Evolutionary conservation across 768 basidiomycete genomes (phyloP).

Genomic region (Wakefieldia striispora): DNA sequence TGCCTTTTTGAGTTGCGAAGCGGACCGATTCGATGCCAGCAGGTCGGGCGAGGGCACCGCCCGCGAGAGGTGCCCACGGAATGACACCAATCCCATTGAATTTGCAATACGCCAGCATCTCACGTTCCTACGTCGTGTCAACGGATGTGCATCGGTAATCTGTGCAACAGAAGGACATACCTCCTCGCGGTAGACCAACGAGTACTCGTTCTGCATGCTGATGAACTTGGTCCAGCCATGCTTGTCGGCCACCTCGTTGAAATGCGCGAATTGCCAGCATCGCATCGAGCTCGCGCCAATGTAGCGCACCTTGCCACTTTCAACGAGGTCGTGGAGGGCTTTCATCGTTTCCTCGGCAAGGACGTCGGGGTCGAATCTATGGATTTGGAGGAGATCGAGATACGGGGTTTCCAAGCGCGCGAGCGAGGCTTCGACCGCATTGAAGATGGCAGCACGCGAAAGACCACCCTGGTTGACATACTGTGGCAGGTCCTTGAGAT

Average conservation of each 20-base stretch:
- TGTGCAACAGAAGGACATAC: conserved; percentile 38
- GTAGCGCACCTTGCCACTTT: conserved; percentile 51
- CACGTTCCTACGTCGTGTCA: conserved; percentile 36
- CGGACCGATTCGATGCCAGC: too few species aligned
- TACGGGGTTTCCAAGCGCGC: conserved; percentile 36
- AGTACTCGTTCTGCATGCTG: conserved; percentile 55
- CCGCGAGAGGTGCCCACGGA: too few species aligned
- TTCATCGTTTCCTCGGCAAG: conserved; percentile 48
- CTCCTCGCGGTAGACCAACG: too few species aligned
- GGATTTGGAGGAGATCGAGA: conserved; percentile 45
- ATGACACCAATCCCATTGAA: conserved; percentile 52
- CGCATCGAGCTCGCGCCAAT: conserved; percentile 49
- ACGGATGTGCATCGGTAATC: too few species aligned
- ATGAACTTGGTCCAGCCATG: conserved; percentile 50
- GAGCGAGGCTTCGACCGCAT: conserved; percentile 36
- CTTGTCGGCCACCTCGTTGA: conserved; percentile 44
- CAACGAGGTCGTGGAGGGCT: conserved; percentile 48
- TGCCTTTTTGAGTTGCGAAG: too few species aligned
- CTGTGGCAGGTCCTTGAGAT: conserved; percentile 3
- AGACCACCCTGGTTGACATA: conserved; percentile 35
- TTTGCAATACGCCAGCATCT: conserved; percentile 45
- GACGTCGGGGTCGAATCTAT: conserved; percentile 37
- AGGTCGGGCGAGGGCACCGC: too few species aligned
- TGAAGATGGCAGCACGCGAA: conserved; percentile 37
- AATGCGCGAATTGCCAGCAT: conserved; percentile 42